These are phyloP conservation scores for Trichoderma sp. DNA, from an alignment of 2,329 filamentous ascomycete genomes.

Conservation along the genomic window DNA sequence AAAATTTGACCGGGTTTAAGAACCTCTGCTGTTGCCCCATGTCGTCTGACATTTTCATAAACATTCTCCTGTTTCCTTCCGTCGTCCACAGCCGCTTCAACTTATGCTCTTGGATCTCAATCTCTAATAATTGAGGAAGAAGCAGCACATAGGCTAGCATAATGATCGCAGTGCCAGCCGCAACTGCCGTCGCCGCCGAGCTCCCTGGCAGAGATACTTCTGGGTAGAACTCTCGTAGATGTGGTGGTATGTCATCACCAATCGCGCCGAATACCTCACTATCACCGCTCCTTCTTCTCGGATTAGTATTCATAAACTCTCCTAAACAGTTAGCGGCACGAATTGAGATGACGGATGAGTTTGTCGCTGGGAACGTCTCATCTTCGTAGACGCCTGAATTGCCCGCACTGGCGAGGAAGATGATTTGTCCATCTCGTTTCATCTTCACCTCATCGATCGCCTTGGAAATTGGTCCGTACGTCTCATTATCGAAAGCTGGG, in stretches of 20 bases:
- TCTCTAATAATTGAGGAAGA: not conserved
- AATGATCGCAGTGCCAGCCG: not conserved
- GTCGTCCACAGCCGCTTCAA: not conserved
- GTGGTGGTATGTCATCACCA: not conserved
- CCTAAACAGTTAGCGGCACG: not conserved
- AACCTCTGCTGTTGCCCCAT: not conserved
- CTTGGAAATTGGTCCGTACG: fast-evolving
- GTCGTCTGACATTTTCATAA: not conserved
- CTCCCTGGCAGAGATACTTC: not conserved
- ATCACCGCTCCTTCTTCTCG: not conserved
- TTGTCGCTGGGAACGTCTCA: not conserved
- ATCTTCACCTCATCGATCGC: not conserved
- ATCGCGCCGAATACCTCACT: not conserved
- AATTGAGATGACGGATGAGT: not conserved
- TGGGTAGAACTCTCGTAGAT: not conserved
- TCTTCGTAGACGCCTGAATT: not conserved
- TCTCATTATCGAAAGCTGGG: not conserved
- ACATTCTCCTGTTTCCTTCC: not conserved
- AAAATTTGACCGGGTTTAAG: not conserved
- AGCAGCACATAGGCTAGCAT: not conserved
- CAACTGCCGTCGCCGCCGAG: not conserved
- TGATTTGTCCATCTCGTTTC: not conserved
- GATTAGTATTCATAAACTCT: not conserved
- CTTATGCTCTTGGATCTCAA: not conserved
- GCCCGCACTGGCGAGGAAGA: not conserved